Conservation (phyloP, 208 protist genomes). For the Entamoeba nuttalli region DNA sequence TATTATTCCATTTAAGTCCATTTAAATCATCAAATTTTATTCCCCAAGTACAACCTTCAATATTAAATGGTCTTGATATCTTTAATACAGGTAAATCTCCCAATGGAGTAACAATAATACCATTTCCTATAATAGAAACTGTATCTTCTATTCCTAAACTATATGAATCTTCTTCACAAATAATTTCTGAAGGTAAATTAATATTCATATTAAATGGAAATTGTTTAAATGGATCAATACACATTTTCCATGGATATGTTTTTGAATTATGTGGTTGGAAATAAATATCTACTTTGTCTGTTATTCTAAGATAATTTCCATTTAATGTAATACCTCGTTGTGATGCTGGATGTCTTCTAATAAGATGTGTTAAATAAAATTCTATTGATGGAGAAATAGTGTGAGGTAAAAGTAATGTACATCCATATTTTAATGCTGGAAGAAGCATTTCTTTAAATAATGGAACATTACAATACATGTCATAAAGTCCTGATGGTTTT, state of each 20-base stretch:
- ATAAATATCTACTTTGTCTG: background rate
- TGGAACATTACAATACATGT: background rate
- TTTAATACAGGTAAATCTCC: background rate
- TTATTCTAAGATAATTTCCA: background rate
- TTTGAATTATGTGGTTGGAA: background rate
- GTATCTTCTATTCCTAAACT: background rate
- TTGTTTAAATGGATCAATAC: background rate
- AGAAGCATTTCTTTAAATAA: background rate
- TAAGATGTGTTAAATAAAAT: background rate
- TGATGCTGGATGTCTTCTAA: background rate
- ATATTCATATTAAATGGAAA: background rate
- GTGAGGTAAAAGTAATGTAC: background rate
- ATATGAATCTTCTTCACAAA: background rate
- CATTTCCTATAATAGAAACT: background rate
- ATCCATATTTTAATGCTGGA: background rate
- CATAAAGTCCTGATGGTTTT: background rate
- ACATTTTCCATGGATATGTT: background rate
- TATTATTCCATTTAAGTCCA: background rate
- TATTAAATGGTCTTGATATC: background rate
- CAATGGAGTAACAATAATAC: background rate
- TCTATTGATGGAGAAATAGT: background rate
- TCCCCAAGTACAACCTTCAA: background rate
- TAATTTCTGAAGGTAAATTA: background rate
- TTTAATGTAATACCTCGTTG: background rate
- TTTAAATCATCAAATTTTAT: background rate